These are phyloP conservation scores for Perkinsus olseni DNA, from an alignment of 169 alveolate species.

Conservation along the genomic window DNA sequence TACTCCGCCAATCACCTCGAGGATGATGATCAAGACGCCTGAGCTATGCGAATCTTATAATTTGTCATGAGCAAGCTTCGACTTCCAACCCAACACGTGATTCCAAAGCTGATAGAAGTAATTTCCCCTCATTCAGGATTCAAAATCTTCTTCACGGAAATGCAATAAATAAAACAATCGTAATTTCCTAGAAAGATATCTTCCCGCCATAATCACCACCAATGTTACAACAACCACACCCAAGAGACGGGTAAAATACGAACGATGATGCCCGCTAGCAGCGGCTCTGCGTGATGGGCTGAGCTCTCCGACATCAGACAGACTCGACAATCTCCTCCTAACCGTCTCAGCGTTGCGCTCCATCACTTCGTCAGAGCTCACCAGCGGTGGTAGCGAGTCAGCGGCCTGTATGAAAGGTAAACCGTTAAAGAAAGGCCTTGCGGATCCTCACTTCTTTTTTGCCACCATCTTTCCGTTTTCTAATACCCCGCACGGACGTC, in stretches of 20 bases:
- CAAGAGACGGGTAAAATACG: neutral
- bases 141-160: neutral
- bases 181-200: neutral
- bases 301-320: neutral
- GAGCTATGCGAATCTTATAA: too few species aligned
- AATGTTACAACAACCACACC: neutral
- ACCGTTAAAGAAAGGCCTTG: too few species aligned
- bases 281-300: neutral
- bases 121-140: too few species aligned
- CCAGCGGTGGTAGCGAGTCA: neutral
- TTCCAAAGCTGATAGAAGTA: too few species aligned
- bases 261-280: neutral
- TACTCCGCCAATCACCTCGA: too few species aligned
- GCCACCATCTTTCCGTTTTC: too few species aligned
- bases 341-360: neutral
- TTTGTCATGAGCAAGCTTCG: too few species aligned
- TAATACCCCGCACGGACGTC: too few species aligned
- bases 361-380: neutral
- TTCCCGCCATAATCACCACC: neutral
- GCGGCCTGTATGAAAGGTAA: too few species aligned
- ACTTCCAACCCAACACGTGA: too few species aligned
- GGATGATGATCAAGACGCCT: too few species aligned
- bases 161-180: neutral
- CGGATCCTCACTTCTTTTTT: too few species aligned
- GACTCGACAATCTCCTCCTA: neutral